Conservation (phyloP, 805 yeast genomes). For the Candida berthetii region DNA sequence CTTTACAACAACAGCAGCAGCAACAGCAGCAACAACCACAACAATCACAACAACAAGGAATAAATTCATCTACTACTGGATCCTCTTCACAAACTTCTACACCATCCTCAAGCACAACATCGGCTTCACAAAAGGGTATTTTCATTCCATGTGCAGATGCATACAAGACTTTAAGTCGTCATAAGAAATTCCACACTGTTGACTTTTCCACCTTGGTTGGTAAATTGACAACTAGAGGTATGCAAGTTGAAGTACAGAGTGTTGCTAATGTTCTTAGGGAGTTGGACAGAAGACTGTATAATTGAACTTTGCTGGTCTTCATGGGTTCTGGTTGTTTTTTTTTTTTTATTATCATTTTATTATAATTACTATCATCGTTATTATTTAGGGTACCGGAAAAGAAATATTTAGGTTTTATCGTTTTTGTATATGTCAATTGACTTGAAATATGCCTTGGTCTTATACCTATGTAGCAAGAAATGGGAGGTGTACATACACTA, state of each 20-base stretch:
- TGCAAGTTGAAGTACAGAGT: constrained; percentile 88
- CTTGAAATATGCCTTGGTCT: too few species aligned
- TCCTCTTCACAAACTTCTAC: not conserved
- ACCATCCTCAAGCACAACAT: not conserved
- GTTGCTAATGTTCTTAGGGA: constrained; percentile 83
- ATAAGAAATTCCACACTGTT: constrained; percentile 66
- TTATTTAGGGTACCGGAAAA: too few species aligned
- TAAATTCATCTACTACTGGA: not conserved
- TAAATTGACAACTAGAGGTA: constrained; percentile 71
- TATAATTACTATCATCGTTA: too few species aligned
- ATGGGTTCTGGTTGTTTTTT: not conserved
- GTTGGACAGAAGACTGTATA: constrained; percentile 47
- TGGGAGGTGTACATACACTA: too few species aligned
- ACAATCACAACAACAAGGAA: not conserved
- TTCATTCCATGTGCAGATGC: constrained; percentile 90
- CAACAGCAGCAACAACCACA: not conserved
- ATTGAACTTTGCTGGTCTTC: constrained; percentile 6
- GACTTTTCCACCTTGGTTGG: constrained; percentile 73
- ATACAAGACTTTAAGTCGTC: constrained; percentile 78
- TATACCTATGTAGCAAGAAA: not conserved
- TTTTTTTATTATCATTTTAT: too few species aligned
- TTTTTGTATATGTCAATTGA: too few species aligned
- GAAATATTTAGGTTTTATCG: too few species aligned
- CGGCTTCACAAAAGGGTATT: constrained; percentile 26
- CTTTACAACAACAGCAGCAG: constrained; percentile 3